Conservation (phyloP, 2,329 filamentous ascomycete species). For the Botrytis cinerea region DNA sequence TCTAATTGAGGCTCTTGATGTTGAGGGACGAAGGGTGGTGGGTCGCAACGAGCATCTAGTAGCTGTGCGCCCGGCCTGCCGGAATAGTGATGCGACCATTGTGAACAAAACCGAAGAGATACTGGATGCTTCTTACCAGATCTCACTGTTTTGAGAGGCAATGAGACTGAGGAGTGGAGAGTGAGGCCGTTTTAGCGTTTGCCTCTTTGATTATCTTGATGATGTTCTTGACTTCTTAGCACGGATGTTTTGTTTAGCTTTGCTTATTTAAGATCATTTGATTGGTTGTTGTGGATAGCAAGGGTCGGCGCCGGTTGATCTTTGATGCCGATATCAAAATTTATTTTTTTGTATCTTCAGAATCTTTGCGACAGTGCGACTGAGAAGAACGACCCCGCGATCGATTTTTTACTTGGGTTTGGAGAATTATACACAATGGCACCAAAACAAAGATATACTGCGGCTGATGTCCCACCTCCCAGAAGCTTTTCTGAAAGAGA, state of each 20-base stretch:
- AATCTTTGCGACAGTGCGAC: constrained; percentile 23
- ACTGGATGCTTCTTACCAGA: constrained; percentile 33
- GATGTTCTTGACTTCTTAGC: constrained; percentile 33
- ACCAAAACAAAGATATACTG: constrained; percentile 16
- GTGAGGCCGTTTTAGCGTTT: constrained; percentile 16
- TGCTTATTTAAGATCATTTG: constrained; percentile 10
- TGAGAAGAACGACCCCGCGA: constrained; percentile 9
- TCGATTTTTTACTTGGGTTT: constrained; percentile 36
- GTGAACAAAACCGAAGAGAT: constrained; percentile 40
- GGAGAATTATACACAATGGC: constrained; percentile 13
- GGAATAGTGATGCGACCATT: constrained; percentile 74
- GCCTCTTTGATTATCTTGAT: constrained; percentile 27
- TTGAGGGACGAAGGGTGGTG: constrained; percentile 40
- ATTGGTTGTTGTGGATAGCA: not conserved
- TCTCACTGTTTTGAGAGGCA: constrained; percentile 33
- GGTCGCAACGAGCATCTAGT: constrained; percentile 63
- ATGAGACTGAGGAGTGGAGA: constrained; percentile 28
- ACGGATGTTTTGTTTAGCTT: constrained; percentile 22
- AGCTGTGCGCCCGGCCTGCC: constrained; percentile 70
- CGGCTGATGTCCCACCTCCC: not conserved
- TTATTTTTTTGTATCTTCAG: constrained; percentile 22
- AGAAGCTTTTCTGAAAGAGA: constrained; percentile 48
- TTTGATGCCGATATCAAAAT: constrained; percentile 24
- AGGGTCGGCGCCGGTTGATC: constrained; percentile 22
- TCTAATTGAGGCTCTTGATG: constrained; percentile 49